These are phyloP conservation scores for Syzygium grande DNA, from an alignment of 345 rosid genomes.

Conservation along the genomic window DNA sequence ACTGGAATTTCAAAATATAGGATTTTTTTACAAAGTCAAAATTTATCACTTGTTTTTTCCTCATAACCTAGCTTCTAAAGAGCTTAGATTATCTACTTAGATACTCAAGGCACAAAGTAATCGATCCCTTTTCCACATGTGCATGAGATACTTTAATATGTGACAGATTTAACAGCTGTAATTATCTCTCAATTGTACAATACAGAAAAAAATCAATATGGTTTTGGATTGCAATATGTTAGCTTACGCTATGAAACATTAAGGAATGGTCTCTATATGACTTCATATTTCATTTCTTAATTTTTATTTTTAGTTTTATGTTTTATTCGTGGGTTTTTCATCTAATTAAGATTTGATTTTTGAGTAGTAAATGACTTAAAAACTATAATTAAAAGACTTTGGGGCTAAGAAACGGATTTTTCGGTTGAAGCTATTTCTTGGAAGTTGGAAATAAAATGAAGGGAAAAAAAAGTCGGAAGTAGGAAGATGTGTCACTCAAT, in stretches of 20 bases:
- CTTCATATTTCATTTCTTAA: background rate
- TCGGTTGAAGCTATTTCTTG: background rate
- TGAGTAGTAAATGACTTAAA: background rate
- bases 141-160: background rate
- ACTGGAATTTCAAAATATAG: background rate
- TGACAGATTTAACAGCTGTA: background rate
- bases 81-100: background rate
- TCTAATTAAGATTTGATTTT: background rate
- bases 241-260: background rate
- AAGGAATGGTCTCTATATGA: background rate
- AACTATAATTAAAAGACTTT: background rate
- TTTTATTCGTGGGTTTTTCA: background rate
- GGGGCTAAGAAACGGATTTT: background rate
- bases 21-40: background rate
- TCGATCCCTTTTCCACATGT: background rate
- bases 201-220: background rate
- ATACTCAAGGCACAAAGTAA: background rate
- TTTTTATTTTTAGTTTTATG: background rate
- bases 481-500: background rate
- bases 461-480: background rate
- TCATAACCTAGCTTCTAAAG: background rate
- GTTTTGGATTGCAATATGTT: background rate
- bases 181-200: background rate
- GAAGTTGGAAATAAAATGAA: background rate
- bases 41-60: background rate